Evolutionary conservation across 805 yeast species (phyloP).

Genomic region (Cyberlindnera sargentensis): DNA sequence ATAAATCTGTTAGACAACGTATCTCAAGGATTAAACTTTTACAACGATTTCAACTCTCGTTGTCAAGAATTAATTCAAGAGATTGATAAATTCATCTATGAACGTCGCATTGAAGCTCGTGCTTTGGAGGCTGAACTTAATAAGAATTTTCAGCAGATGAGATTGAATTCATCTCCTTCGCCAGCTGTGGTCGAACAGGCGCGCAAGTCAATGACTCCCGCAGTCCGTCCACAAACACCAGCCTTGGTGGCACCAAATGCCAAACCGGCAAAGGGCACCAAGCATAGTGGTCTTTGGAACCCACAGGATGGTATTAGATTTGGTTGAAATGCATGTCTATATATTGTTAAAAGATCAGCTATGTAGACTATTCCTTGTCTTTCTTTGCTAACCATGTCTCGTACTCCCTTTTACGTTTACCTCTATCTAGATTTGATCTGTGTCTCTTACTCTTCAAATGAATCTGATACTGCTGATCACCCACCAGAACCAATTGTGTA

Average conservation of each 20-base stretch:
- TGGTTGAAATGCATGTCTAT: constrained; percentile 7
- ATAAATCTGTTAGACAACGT: constrained; percentile 53
- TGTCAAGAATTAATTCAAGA: constrained; percentile 38
- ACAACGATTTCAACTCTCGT: constrained; percentile 49
- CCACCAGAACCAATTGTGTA: constrained; percentile 58
- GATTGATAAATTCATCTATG: constrained; percentile 44
- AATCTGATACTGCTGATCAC: constrained; percentile 59
- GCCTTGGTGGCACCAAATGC: constrained; percentile 20
- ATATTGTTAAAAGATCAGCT: neutral
- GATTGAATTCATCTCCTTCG: constrained; percentile 2
- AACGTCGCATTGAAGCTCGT: constrained; percentile 46
- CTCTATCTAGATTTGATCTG: constrained; percentile 40
- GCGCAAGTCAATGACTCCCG: constrained; percentile 2
- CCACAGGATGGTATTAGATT: constrained; percentile 23
- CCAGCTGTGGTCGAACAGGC: neutral
- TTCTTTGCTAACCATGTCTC: constrained; percentile 33
- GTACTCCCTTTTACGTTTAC: constrained; percentile 45
- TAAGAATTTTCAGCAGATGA: constrained; percentile 25
- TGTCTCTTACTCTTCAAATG: constrained; percentile 71
- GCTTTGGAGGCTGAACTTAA: constrained; percentile 36
- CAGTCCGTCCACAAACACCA: constrained; percentile 7
- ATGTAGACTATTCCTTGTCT: constrained; percentile 1
- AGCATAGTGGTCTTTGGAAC: constrained; percentile 24
- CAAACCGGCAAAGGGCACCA: constrained; percentile 4
- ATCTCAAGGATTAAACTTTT: constrained; percentile 64